These are phyloP conservation scores for Lodderomyces pseudojiufengensis DNA, from an alignment of 1,139 yeast genomes.

Conservation along the genomic window DNA sequence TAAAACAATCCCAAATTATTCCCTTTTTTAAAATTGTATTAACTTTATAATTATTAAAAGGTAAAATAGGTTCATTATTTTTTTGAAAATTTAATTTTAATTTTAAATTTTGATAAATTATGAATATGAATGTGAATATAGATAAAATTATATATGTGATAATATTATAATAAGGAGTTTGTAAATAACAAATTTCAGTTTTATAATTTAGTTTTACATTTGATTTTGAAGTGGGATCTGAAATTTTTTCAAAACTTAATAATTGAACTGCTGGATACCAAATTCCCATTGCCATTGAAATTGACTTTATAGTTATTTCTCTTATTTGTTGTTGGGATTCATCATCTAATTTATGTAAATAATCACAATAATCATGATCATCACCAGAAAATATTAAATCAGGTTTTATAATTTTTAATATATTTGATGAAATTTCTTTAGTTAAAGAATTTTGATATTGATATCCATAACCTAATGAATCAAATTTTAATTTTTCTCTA, in stretches of 20 bases:
- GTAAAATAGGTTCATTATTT: conserved; percentile 1
- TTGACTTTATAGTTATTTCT: conserved; percentile 53
- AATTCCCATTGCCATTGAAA: conserved; percentile 62
- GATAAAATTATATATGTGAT: conserved; percentile 37
- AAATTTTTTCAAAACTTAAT: conserved; percentile 26
- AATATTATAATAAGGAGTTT: conserved; percentile 47
- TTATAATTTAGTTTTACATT: conserved; percentile 23
- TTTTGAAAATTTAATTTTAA: conserved; percentile 9
- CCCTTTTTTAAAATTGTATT: conserved; percentile 1
- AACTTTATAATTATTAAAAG: conserved; percentile 2
- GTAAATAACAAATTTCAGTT: conserved; percentile 46
- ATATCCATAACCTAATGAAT: conserved; percentile 36
- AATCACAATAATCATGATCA: conserved; percentile 79
- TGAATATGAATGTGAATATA: conserved; percentile 25
- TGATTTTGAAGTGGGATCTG: conserved; percentile 17
- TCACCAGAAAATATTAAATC: conserved; percentile 81
- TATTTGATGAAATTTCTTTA: conserved; percentile 51
- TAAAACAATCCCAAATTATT: conserved; percentile 2
- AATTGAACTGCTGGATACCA: conserved; percentile 52
- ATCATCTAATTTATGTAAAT: conserved; percentile 29
- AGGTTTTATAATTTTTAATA: conserved; percentile 61
- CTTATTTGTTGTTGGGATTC: conserved; percentile 18
- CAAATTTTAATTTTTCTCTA: conserved; percentile 31
- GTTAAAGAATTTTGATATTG: conserved; percentile 56
- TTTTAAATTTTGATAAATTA: conserved; percentile 31